These are phyloP conservation scores for Viola pubescens DNA, from an alignment of 441 rosid genomes.

Conservation along the genomic window DNA sequence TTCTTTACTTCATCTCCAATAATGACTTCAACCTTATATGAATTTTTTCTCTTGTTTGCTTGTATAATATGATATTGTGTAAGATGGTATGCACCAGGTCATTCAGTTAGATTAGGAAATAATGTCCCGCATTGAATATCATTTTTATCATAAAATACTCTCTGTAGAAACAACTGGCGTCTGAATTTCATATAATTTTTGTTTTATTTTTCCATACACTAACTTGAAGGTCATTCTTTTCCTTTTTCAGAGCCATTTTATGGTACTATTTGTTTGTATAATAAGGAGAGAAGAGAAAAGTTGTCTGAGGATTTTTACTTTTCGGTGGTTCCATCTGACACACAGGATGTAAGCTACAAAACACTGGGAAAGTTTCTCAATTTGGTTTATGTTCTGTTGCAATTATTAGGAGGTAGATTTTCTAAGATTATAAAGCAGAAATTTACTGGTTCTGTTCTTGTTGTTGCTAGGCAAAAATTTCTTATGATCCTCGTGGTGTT, in stretches of 20 bases:
- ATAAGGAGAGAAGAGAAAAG: constrained; percentile 93
- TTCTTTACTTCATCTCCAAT: background rate
- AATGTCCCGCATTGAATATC: too few relatives aligned
- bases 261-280: constrained; percentile 89
- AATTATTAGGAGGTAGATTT: background rate
- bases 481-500: constrained; percentile 68
- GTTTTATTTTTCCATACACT: too few relatives aligned
- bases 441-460: constrained; percentile 12
- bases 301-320: constrained; percentile 92
- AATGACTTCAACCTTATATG: background rate
- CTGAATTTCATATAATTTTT: too few relatives aligned
- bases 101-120: too few relatives aligned
- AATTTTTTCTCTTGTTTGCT: background rate
- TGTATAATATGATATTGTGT: too few relatives aligned
- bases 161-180: too few relatives aligned
- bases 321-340: constrained; percentile 59
- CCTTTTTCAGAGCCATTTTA: constrained; percentile 76
- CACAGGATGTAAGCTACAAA: constrained; percentile 65
- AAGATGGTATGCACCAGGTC: too few relatives aligned
- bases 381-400: constrained; percentile 8
- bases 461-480: constrained; percentile 49
- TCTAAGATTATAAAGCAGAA: background rate
- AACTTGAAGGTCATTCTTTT: constrained; percentile 16
- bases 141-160: too few relatives aligned
- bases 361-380: constrained; percentile 2